Evolutionary conservation across 2,329 filamentous ascomycete species (phyloP), one percentile per base, ranked within the genome.

Genomic region (Zymoseptoria passerinii): DNA sequence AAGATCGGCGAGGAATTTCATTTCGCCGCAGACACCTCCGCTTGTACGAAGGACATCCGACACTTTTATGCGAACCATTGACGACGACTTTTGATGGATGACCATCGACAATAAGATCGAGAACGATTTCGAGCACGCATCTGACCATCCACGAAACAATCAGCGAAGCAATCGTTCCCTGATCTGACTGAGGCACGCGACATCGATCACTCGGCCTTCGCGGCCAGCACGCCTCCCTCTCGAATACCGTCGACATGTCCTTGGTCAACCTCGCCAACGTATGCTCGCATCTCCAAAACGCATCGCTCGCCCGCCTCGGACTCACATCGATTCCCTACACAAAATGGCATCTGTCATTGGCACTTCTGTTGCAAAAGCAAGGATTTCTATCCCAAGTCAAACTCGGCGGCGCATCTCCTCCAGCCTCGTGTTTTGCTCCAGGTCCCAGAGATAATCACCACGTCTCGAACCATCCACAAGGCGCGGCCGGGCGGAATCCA

Each of bases 241-340:
- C 13, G 35, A n/a, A 13, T 13, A 44, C n/a, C 35, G 35, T 16
- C 35, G 66, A 56, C 69, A 89, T 90, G 86, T 89, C 86, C 68
- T 82, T 96, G 75, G 79, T 83, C 71, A 84, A 87, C 75, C 82
- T 95, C 64, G 81, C 84, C 68, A 79, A 92, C 78, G 84, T 92
- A 76, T 95, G 89, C 81, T 91, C 90, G 65, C 91, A 96, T 78
- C 81, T 96, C 58, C 89, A 94, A 74, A 96, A 96, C 79, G 89
- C 89, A 65, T 88, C 88, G 58, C 85, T 85, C 69, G 90, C 89
- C n/a, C 85, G 87, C 1, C 84, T 96, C 0, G 89, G 87, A 65
- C 80, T 95, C 54, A 96, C 92, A 29, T 95, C 90, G 7, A 82
- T 96, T 63, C 85, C 87, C 51, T 86, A 87, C 77, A 86, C 84